Percentiles rank a stretch among this genome's conserved stretches.
Conservation (phyloP, 1,139 yeast species). For the Debaryomyces sp. region DNA sequence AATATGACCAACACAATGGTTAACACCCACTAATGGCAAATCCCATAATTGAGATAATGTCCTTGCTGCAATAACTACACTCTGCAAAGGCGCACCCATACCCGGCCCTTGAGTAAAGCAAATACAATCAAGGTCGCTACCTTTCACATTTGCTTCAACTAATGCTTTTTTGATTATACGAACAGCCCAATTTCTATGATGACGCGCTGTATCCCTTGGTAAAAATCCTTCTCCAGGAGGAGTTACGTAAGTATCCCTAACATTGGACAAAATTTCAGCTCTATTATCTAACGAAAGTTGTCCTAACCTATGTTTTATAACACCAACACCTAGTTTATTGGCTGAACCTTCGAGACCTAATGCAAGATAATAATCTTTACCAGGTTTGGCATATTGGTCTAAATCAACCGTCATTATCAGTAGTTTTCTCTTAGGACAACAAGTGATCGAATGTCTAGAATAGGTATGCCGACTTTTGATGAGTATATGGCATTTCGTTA, state of each 20-base stretch:
- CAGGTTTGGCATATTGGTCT: slow-evolving; percentile 43
- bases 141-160: slow-evolving; percentile 58
- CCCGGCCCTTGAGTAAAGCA: slow-evolving; percentile 99
- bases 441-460: not conserved
- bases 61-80: slow-evolving; percentile 92
- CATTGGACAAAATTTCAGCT: slow-evolving; percentile 79
- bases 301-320: slow-evolving; percentile 70
- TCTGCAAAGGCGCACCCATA: slow-evolving; percentile 97
- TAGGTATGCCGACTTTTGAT: not conserved
- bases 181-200: slow-evolving; percentile 95
- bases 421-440: not conserved
- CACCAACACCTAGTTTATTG: slow-evolving; percentile 91
- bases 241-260: slow-evolving; percentile 90
- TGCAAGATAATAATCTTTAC: slow-evolving; percentile 62
- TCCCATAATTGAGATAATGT: slow-evolving; percentile 80
- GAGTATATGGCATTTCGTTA: not conserved
- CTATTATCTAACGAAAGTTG: slow-evolving; percentile 53
- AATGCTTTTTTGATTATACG: slow-evolving; percentile 71
- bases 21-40: slow-evolving; percentile 89
- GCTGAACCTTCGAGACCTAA: slow-evolving; percentile 97
- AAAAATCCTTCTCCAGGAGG: slow-evolving; percentile 99
- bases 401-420: slow-evolving; percentile 34
- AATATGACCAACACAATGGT: slow-evolving; percentile 96
- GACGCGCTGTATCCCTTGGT: slow-evolving; percentile 95
- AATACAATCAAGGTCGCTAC: slow-evolving; percentile 76